These are phyloP conservation scores for Phialophora expanda DNA, from an alignment of 2,329 filamentous ascomycete genomes.

Conservation along the genomic window DNA sequence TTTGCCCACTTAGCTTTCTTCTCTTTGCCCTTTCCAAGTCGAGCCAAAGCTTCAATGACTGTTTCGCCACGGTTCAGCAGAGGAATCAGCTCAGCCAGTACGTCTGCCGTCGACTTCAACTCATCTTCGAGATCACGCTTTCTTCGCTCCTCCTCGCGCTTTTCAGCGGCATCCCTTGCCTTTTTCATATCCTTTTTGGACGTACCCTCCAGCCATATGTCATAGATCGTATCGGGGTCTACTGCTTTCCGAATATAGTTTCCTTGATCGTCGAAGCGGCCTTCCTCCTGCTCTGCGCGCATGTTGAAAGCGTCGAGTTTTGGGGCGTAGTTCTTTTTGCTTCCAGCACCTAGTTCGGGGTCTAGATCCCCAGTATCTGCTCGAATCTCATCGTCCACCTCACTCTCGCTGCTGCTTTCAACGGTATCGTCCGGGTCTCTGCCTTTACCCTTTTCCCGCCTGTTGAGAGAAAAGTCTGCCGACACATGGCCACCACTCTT, in stretches of 20 bases:
- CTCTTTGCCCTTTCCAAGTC: constrained; percentile 71
- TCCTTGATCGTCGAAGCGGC: constrained; percentile 84
- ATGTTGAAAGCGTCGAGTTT: constrained; percentile 97
- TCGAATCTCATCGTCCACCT: constrained; percentile 68
- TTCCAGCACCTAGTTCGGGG: constrained; percentile 86
- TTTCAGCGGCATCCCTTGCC: constrained; percentile 85
- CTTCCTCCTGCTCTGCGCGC: constrained; percentile 86
- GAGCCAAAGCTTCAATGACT: constrained; percentile 81
- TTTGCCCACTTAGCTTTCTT: constrained; percentile 46
- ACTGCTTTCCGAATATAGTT: constrained; percentile 89
- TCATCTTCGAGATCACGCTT: constrained; percentile 76
- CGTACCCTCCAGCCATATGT: constrained; percentile 88
- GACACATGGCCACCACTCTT: constrained; percentile 73
- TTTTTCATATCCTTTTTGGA: constrained; percentile 92
- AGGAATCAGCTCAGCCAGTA: constrained; percentile 74
- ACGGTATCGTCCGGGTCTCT: constrained; percentile 64
- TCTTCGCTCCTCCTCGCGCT: constrained; percentile 76
- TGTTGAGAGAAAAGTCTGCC: constrained; percentile 59
- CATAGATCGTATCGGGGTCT: constrained; percentile 88
- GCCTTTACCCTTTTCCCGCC: constrained; percentile 31
- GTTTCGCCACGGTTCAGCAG: constrained; percentile 82
- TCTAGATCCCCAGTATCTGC: constrained; percentile 80
- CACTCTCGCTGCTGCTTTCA: constrained; percentile 63
- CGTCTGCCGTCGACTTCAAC: constrained; percentile 71
- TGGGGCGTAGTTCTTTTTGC: constrained; percentile 89